phyloP scores from a whole-genome alignment of 2,329 filamentous ascomycete species.

The Tolypocladium nubicola region DNA sequence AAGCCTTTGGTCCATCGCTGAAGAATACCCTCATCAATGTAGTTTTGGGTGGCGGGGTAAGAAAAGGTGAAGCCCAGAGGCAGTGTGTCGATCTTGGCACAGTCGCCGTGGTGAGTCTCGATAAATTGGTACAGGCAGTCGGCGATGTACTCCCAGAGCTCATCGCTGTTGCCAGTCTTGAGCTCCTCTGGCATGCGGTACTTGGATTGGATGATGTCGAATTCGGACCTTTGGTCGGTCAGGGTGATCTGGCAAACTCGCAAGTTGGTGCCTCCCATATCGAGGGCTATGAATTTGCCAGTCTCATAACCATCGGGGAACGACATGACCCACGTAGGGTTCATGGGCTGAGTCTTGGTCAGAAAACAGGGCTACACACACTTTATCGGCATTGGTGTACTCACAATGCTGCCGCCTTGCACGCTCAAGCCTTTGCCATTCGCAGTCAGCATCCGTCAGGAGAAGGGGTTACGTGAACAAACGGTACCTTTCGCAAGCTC shows the following conservation, averaged over 20 bases:
- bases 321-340: constrained; percentile 90
- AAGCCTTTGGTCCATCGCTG: constrained; percentile 98
- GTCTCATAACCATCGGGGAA: constrained; percentile 81
- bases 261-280: constrained; percentile 94
- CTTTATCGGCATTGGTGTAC: constrained; percentile 21
- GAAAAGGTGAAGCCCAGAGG: constrained; percentile 94
- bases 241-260: constrained; percentile 89
- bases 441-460: background rate
- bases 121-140: constrained; percentile 88
- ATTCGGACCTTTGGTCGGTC: constrained; percentile 78
- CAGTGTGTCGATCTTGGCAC: constrained; percentile 50
- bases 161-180: constrained; percentile 72
- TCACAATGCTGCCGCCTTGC: constrained; percentile 85
- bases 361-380: constrained; percentile 4
- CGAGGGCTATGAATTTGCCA: constrained; percentile 78
- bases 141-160: constrained; percentile 91
- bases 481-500: constrained; percentile 72
- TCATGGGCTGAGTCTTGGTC: constrained; percentile 66
- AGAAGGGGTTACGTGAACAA: background rate
- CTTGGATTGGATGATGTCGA: constrained; percentile 92
- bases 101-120: constrained; percentile 67
- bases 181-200: constrained; percentile 91
- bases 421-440: constrained; percentile 57
- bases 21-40: constrained; percentile 84
- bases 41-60: constrained; percentile 86